Evolutionary conservation across 345 rosid species (phyloP), one percentile per base, ranked within the genome.

Genomic region (Angophora floribunda): DNA sequence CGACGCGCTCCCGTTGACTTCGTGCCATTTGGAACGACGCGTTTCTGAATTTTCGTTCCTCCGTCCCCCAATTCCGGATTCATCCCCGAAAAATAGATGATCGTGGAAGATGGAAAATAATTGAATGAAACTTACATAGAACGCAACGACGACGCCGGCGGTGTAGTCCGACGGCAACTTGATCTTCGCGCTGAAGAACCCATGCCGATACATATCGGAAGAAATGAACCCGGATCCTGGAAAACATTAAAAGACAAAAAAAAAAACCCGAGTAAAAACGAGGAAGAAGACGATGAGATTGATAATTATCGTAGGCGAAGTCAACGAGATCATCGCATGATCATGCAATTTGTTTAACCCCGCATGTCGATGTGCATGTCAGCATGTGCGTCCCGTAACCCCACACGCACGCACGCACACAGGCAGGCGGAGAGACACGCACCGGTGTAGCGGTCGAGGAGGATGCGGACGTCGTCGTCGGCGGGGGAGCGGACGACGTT

Each of bases 181-280:
- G 91, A 97, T 94, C 92, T 93, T 94, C 78, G 99, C 97, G 90
- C 99, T 98, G 85, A 96, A 98, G 92, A 97, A 94, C 67, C 99
- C 99, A 86, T 98, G 96, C 13, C 91, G 89, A 52, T 98, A 95
- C 99, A 97, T 93, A 52, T 93, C 96, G 26, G 99, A 96, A 14
- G 99, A 96, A 44, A 98, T 94, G 78, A 98, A 97, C 17, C 99
- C 99, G 7, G 99, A 92, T 70, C 99, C 99, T 97, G 90, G 90
- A 19, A 41, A 75, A 75, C 36, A 63, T 26, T n/a, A 36, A 55
- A 21, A 78, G n/a, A n/a, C 19, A 44, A 9, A 1, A 75, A 32
- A 45, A 50, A 26, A 15, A n/a, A n/a, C n/a, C 14, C 7, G 22
- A 7, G 44, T 50, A 13, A 53, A 24, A 36, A 30, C 44, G 13